Conservation (phyloP, 768 basidiomycete genomes). For the Boletus tomentosulus region DNA sequence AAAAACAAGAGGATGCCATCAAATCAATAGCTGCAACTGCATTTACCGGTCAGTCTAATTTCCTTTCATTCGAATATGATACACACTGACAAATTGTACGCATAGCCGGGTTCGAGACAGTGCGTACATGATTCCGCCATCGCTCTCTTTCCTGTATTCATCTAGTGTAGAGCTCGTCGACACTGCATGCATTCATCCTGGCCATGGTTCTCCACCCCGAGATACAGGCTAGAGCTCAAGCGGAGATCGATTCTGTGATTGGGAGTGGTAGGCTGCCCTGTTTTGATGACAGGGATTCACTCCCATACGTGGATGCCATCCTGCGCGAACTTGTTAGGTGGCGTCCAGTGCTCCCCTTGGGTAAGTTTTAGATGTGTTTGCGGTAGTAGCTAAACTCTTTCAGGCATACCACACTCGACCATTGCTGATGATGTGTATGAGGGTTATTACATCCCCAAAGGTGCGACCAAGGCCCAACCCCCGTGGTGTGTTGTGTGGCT, state of each 20-base stretch:
- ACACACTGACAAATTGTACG: not conserved
- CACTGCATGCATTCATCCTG: constrained; percentile 22
- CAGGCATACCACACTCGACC: constrained; percentile 25
- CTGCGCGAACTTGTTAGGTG: constrained; percentile 34
- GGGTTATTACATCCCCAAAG: constrained; percentile 42
- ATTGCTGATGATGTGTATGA: constrained; percentile 24
- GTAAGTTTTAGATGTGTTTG: constrained; percentile 3
- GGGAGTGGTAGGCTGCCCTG: constrained; percentile 19
- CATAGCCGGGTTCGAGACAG: not conserved
- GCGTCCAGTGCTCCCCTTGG: constrained; percentile 24
- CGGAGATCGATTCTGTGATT: constrained; percentile 27
- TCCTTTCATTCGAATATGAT: not conserved
- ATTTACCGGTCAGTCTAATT: not conserved
- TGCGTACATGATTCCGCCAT: not conserved
- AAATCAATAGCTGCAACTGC: not conserved
- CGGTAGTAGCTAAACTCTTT: not conserved
- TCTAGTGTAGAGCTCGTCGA: constrained; percentile 20
- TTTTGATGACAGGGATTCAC: constrained; percentile 22
- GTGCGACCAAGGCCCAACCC: constrained; percentile 2
- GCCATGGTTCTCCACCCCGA: constrained; percentile 28
- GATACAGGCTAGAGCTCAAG: constrained; percentile 23
- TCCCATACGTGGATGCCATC: constrained; percentile 43
- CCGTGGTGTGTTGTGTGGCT: not conserved
- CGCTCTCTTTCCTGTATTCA: not conserved
- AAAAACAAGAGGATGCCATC: not conserved